These are phyloP conservation scores for Jatropha curcas DNA, from an alignment of 345 rosid genomes.

Conservation along the genomic window DNA sequence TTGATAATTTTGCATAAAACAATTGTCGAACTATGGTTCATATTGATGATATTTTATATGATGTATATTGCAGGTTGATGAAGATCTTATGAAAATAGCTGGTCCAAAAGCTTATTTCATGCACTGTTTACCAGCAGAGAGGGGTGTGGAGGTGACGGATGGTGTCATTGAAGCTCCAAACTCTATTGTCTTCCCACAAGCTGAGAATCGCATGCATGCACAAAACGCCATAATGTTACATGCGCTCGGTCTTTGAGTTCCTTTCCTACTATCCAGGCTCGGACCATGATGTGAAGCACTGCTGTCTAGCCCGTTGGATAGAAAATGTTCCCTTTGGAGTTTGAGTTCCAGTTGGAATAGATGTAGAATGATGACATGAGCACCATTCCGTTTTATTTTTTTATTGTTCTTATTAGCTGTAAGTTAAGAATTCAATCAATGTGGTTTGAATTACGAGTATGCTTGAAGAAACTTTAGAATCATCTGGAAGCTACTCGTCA, in stretches of 20 bases:
- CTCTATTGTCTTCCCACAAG: constrained; percentile 89
- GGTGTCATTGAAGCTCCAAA: constrained; percentile 86
- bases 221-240: constrained; percentile 92
- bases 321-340: too few species aligned
- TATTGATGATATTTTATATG: neutral
- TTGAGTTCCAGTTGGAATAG: neutral
- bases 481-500: neutral
- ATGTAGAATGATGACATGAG: neutral
- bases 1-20: neutral
- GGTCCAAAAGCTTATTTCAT: constrained; percentile 86
- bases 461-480: neutral
- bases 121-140: constrained; percentile 99
- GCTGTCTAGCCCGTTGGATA: neutral
- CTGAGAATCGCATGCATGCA: constrained; percentile 96
- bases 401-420: neutral
- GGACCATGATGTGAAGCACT: neutral
- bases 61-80: constrained; percentile 61
- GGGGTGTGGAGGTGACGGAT: constrained; percentile 89
- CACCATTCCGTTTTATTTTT: neutral
- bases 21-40: neutral
- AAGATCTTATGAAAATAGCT: constrained; percentile 79
- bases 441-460: neutral
- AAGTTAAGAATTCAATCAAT: neutral
- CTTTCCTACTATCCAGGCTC: neutral
- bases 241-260: constrained; percentile 45